These are phyloP conservation scores for Lavandula angustifolia DNA, from an alignment of 257 asterid genomes.

Conservation along the genomic window DNA sequence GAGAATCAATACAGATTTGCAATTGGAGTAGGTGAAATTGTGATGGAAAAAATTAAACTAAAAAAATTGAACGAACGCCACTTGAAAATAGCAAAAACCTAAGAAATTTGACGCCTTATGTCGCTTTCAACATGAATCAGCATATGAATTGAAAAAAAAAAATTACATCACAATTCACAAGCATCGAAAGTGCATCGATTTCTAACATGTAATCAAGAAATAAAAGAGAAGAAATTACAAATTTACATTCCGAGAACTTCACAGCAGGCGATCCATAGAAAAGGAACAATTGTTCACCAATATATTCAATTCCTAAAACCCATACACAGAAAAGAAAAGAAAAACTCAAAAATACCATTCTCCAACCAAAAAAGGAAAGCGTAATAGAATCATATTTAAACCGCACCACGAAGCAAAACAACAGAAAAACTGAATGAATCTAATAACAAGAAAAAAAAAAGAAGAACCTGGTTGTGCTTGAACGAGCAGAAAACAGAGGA, in stretches of 20 bases:
- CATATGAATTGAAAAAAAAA: no score
- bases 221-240: neutral
- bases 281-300: neutral
- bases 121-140: no score
- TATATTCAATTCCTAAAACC: neutral
- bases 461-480: conserved; percentile 56
- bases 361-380: neutral
- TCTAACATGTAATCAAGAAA: neutral
- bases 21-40: neutral
- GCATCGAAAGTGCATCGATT: neutral
- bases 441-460: neutral
- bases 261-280: conserved; percentile 8
- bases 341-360: neutral
- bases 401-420: neutral
- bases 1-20: neutral
- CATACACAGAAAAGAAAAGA: neutral
- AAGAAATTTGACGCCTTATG: no score
- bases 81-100: no score
- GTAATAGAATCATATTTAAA: neutral
- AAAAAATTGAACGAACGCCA: no score
- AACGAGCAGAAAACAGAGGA: conserved; percentile 51
- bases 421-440: neutral
- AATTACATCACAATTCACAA: no score
- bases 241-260: neutral
- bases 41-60: no score